Percentiles rank a stretch among this genome's conserved stretches.
These are phyloP conservation scores for Schwanniomyces etchellsii DNA, from an alignment of 1,139 yeast genomes.

Conservation along the genomic window DNA sequence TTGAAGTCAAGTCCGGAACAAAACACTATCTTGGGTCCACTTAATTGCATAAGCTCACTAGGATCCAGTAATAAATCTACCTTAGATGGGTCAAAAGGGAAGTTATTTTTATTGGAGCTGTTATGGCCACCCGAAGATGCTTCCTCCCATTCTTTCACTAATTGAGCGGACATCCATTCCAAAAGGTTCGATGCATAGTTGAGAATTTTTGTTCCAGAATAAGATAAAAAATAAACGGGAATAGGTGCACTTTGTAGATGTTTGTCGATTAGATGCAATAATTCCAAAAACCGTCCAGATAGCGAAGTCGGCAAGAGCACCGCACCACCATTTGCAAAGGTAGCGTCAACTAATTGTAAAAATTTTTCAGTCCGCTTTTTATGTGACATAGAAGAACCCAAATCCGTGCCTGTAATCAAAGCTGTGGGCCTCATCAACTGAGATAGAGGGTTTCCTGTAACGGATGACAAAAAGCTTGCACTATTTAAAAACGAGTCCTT, in stretches of 20 bases:
- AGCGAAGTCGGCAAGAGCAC: conserved; percentile 78
- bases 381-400: conserved; percentile 65
- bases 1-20: conserved; percentile 71
- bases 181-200: conserved; percentile 83
- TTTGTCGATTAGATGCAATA: conserved; percentile 64
- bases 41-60: conserved; percentile 47
- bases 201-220: conserved; percentile 73
- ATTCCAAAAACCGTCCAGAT: conserved; percentile 79
- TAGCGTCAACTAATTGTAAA: conserved; percentile 56
- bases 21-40: conserved; percentile 78
- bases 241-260: conserved; percentile 51
- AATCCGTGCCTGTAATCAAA: conserved; percentile 68
- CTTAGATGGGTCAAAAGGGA: conserved; percentile 70
- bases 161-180: conserved; percentile 90
- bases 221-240: conserved; percentile 72
- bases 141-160: conserved; percentile 76
- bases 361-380: conserved; percentile 62
- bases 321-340: conserved; percentile 67
- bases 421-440: conserved; percentile 77
- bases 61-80: conserved; percentile 53
- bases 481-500: conserved; percentile 78
- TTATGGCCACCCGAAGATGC: conserved; percentile 19
- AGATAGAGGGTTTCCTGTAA: conserved; percentile 50
- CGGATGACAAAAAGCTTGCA: conserved; percentile 57
- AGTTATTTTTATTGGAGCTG: conserved; percentile 42